Conservation (phyloP, 306 rosid species). For the Hippophae rhamnoides region DNA sequence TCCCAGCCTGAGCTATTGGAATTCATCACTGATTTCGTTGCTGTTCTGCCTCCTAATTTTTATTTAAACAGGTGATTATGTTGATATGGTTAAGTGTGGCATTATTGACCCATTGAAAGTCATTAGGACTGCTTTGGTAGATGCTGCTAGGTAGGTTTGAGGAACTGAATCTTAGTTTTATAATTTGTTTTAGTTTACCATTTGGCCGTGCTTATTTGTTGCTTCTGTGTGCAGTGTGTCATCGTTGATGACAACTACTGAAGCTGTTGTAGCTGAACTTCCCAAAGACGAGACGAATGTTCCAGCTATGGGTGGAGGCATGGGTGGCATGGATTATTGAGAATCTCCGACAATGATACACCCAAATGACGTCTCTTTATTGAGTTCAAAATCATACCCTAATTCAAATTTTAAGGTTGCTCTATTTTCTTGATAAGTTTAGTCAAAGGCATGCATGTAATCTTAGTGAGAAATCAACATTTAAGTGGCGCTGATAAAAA, state of each 20-base stretch:
- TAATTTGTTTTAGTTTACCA: not conserved
- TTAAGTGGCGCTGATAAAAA: constrained; percentile 24
- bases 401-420: constrained; percentile 1
- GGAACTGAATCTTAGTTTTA: not conserved
- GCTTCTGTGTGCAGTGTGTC: constrained; percentile 58
- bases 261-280: constrained; percentile 73
- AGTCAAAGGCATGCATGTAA: constrained; percentile 33
- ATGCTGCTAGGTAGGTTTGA: constrained; percentile 71
- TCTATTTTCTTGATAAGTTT: constrained; percentile 7
- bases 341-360: not conserved
- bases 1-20: not conserved
- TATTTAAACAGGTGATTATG: constrained; percentile 65
- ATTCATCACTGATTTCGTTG: not conserved
- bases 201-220: not conserved
- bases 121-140: constrained; percentile 87
- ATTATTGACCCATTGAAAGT: constrained; percentile 93
- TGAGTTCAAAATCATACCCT: not conserved
- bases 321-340: constrained; percentile 63
- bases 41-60: not conserved
- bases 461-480: constrained; percentile 29
- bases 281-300: constrained; percentile 66
- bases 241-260: constrained; percentile 94
- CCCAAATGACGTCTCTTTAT: not conserved
- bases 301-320: constrained; percentile 53
- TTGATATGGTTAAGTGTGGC: constrained; percentile 86